A percentile compares a stretch with the other conserved stretches of the same genome.
Evolutionary conservation across 345 rosid species (phyloP).

Genomic region (Eutrema japonicum): DNA sequence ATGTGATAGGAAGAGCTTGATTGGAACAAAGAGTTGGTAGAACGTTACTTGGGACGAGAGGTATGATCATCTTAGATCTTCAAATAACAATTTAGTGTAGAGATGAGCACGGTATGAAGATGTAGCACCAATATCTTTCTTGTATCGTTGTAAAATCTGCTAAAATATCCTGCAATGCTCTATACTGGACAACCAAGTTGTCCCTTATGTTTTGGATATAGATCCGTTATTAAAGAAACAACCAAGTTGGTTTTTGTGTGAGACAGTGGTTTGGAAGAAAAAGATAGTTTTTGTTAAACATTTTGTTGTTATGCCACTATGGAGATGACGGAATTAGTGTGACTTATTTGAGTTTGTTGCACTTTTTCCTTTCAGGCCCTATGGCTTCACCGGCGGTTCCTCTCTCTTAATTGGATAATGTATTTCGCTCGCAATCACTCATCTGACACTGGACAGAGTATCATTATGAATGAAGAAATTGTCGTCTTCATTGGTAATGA

Average conservation of each 20-base stretch:
- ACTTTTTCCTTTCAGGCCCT: constrained; percentile 56
- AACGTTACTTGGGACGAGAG: constrained; percentile 84
- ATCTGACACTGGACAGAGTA: constrained; percentile 26
- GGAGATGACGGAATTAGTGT: background rate
- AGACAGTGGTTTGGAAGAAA: background rate
- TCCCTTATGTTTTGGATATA: background rate
- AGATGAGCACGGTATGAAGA: constrained; percentile 15
- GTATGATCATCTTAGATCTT: constrained; percentile 45
- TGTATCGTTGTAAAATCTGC: background rate
- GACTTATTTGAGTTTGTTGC: constrained; percentile 16
- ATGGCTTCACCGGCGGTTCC: constrained; percentile 88
- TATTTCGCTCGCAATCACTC: constrained; percentile 44
- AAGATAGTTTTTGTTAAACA: background rate
- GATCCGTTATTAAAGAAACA: background rate
- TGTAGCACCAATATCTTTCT: background rate
- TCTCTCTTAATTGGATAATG: constrained; percentile 60
- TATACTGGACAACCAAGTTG: background rate
- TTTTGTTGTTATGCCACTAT: background rate
- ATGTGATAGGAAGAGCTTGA: constrained; percentile 80
- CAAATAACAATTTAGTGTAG: background rate
- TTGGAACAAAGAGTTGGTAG: constrained; percentile 72
- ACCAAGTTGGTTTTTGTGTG: background rate
- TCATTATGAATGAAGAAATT: constrained; percentile 25
- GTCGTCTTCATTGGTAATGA: constrained; percentile 62
- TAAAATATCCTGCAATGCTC: background rate